Percentiles rank a stretch among this genome's conserved stretches.
phyloP scores from a whole-genome alignment of 768 basidiomycete species.

The Brasilioporus rufonigricans region DNA sequence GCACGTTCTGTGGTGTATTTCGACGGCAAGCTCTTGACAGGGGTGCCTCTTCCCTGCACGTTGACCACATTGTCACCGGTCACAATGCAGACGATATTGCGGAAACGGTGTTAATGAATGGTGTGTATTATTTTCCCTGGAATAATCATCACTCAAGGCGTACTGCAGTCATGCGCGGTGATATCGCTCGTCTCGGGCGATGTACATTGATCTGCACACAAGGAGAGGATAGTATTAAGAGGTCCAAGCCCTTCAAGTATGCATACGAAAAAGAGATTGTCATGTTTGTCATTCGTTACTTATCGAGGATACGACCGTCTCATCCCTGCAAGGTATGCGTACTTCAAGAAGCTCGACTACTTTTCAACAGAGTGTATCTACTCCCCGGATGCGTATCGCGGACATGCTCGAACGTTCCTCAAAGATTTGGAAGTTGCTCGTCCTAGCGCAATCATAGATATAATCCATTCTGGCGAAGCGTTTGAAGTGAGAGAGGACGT shows the following conservation, averaged over 20 bases:
- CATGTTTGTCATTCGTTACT: slow-evolving; percentile 56
- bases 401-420: slow-evolving; percentile 90
- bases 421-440: slow-evolving; percentile 95
- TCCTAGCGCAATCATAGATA: slow-evolving; percentile 95
- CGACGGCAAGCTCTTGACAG: slow-evolving; percentile 94
- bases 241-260: slow-evolving; percentile 99
- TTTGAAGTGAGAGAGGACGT: slow-evolving; percentile 85
- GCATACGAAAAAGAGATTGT: slow-evolving; percentile 99
- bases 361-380: slow-evolving; percentile 99
- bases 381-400: slow-evolving; percentile 97
- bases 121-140: slow-evolving; percentile 44
- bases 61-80: slow-evolving; percentile 98
- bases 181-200: slow-evolving; percentile 89
- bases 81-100: slow-evolving; percentile 99
- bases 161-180: slow-evolving; percentile 88
- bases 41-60: slow-evolving; percentile 82
- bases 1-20: slow-evolving; percentile 99
- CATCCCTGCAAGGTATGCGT: slow-evolving; percentile 77
- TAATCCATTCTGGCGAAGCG: slow-evolving; percentile 94
- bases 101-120: slow-evolving; percentile 98
- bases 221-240: slow-evolving; percentile 93
- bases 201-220: slow-evolving; percentile 95
- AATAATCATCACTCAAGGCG: not conserved
- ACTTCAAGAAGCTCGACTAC: slow-evolving; percentile 98
- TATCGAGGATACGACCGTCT: slow-evolving; percentile 7